phyloP scores from a whole-genome alignment of 805 yeast genomes.

The Sporopachydermia quercuum region DNA sequence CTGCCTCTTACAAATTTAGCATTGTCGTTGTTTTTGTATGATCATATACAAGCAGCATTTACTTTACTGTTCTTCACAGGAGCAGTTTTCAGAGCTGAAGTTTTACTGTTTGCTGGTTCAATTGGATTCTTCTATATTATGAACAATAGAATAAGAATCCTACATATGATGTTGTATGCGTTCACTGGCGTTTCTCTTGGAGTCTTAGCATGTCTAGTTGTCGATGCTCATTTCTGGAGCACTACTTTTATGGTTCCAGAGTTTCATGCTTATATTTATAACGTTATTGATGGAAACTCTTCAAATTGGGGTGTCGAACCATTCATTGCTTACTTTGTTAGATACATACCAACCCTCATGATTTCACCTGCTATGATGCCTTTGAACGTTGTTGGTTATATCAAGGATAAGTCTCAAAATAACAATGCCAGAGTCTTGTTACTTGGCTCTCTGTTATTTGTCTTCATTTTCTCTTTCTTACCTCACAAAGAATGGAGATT shows the following conservation, averaged over 20 bases:
- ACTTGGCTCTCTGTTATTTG: slow-evolving; percentile 36
- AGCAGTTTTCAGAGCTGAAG: slow-evolving; percentile 57
- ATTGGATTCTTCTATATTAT: slow-evolving; percentile 28
- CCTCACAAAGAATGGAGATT: slow-evolving; percentile 96
- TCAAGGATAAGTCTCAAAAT: slow-evolving; percentile 20
- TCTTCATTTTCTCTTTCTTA: slow-evolving; percentile 57
- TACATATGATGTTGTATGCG: slow-evolving; percentile 6
- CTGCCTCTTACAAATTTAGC: slow-evolving; percentile 57
- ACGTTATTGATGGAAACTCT: slow-evolving; percentile 63
- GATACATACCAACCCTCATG: slow-evolving; percentile 28
- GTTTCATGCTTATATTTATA: slow-evolving; percentile 52
- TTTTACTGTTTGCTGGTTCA: slow-evolving; percentile 38
- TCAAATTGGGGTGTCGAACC: slow-evolving; percentile 81
- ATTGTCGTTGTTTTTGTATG: slow-evolving; percentile 33
- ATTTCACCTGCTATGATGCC: slow-evolving; percentile 21
- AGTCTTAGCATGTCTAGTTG: slow-evolving; percentile 24
- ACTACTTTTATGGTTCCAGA: slow-evolving; percentile 49
- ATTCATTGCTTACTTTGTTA: slow-evolving; percentile 45
- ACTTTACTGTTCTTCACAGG: slow-evolving; percentile 46
- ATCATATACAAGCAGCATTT: slow-evolving; percentile 33
- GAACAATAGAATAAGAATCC: slow-evolving; percentile 25
- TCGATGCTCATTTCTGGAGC: slow-evolving; percentile 74
- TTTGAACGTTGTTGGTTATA: slow-evolving; percentile 23
- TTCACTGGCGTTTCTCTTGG: slow-evolving; percentile 38
- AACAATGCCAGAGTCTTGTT: slow-evolving; percentile 29